Percentiles rank a stretch among this genome's conserved stretches.
phyloP scores from a whole-genome alignment of 192 early-diverging fungal genomes.

The Podila horticola region DNA sequence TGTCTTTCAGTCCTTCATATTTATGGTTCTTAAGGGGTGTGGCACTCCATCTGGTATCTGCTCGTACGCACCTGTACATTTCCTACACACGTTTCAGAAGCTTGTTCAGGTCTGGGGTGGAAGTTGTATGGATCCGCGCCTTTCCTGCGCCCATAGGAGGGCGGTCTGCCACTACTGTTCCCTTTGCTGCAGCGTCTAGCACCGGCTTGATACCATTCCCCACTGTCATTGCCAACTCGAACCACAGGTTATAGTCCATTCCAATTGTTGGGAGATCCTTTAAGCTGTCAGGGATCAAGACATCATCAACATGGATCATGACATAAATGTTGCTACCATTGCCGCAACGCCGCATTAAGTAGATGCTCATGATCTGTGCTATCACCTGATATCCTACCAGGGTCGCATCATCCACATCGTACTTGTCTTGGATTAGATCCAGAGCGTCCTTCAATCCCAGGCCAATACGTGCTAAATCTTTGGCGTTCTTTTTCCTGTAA shows the following conservation, averaged over 20 bases:
- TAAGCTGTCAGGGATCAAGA: conserved; percentile 18
- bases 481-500: conserved; percentile 18
- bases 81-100: conserved; percentile 20
- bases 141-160: conserved; percentile 8
- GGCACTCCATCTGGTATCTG: too few relatives aligned
- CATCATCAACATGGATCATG: conserved; percentile 13
- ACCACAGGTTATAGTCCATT: conserved; percentile 16
- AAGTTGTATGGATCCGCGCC: conserved; percentile 5
- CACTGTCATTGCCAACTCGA: conserved; percentile 15
- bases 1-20: too few relatives aligned
- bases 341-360: conserved; percentile 11
- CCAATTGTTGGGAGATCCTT: conserved; percentile 11
- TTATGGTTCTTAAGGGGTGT: too few relatives aligned
- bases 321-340: background rate
- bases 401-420: conserved; percentile 6
- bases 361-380: conserved; percentile 16
- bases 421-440: conserved; percentile 31
- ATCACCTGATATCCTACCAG: conserved; percentile 25
- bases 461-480: conserved; percentile 23
- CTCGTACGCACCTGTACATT: too few relatives aligned
- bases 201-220: conserved; percentile 9
- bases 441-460: conserved; percentile 21
- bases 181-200: conserved; percentile 13
- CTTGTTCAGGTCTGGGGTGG: conserved; percentile 25
- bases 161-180: background rate